Evolutionary conservation across 73 alveolate genomes (phyloP).

Genomic region (Paramecium caudatum): DNA sequence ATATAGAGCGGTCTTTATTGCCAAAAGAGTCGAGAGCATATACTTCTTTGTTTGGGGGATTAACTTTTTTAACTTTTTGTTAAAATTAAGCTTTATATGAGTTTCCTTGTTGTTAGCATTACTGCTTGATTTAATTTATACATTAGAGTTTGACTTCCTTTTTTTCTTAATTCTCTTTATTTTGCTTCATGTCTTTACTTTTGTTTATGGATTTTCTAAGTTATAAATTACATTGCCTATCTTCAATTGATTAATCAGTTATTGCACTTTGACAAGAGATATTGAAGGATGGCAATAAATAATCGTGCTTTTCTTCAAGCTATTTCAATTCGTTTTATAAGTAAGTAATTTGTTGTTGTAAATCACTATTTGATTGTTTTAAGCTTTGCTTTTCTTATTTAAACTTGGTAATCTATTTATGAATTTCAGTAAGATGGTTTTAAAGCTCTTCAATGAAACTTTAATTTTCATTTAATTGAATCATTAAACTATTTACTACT

Average conservation of each 20-base stretch:
- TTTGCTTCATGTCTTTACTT: background rate
- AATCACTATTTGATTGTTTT: constrained; percentile 12
- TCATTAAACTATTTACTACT: background rate
- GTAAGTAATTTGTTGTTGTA: background rate
- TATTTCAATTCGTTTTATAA: background rate
- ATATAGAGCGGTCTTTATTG: constrained; percentile 28
- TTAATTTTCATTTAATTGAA: constrained; percentile 9
- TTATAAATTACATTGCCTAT: background rate
- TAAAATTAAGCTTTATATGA: constrained; percentile 35
- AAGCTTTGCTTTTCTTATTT: constrained; percentile 2
- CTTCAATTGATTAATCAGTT: constrained; percentile 27
- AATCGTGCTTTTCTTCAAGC: background rate
- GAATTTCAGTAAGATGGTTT: constrained; percentile 37
- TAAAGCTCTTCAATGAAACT: constrained; percentile 47
- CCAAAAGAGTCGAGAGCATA: constrained; percentile 57
- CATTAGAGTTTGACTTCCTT: constrained; percentile 9
- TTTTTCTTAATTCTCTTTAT: constrained; percentile 34
- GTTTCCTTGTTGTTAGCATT: background rate
- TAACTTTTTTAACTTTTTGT: constrained; percentile 25
- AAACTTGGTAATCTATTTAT: background rate
- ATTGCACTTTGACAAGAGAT: constrained; percentile 23
- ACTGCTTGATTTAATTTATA: constrained; percentile 18
- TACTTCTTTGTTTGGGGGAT: background rate
- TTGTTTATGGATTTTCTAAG: background rate
- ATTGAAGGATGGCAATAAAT: constrained; percentile 29